Evolutionary conservation across 2,329 filamentous ascomycete species (phyloP), one percentile per base, ranked within the genome.

Genomic region (Colletotrichum scovillei): DNA sequence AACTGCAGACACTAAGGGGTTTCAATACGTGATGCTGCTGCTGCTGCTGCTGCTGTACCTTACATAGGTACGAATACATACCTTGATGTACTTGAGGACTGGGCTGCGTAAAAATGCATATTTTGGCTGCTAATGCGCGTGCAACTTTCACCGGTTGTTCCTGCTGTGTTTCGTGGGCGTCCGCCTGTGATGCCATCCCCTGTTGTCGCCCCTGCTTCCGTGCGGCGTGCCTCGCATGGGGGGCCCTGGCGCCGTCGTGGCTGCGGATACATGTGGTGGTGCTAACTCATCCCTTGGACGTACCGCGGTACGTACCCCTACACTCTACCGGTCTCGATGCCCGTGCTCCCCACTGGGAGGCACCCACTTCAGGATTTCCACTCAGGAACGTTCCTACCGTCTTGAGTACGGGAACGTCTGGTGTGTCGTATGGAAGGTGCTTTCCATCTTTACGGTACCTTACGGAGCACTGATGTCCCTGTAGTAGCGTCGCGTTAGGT

Each of bases 281-380:
- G 66, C 66, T 72, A 59, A 64, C 28, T 63, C 24, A 49, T 69
- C 53, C 59, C 53, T 62, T 72, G 58, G 8, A 62, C n/a, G 28
- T 63, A 38, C 22, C 42, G 6, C 16, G 7, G n/a, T 24, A 16
- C 28, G 19, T 63, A 32, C 11, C 26, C 28, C 55, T 19, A 19
- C 30, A 16, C 26, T n/a, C 16, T 19, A 28, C 16, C 38, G 16
- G 38, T 19, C 19, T n/a, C 42, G 42, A 49, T n/a, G 42, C 42
- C 42, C 19, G 42, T 49, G 42, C 42, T 49, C 8, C 42, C 42
- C 8, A 49, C 19, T 49, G 19, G 19, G 7, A 49, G 42, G 16
- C 42, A 49, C 42, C 42, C 19, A 19, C 16, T 6, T 49, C 16
- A n/a, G 42, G 42, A 9, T 16, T 42, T 12, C 38, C 14, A 19